phyloP scores from a whole-genome alignment of 73 alveolate genomes.

The Uronychia binucleata region DNA sequence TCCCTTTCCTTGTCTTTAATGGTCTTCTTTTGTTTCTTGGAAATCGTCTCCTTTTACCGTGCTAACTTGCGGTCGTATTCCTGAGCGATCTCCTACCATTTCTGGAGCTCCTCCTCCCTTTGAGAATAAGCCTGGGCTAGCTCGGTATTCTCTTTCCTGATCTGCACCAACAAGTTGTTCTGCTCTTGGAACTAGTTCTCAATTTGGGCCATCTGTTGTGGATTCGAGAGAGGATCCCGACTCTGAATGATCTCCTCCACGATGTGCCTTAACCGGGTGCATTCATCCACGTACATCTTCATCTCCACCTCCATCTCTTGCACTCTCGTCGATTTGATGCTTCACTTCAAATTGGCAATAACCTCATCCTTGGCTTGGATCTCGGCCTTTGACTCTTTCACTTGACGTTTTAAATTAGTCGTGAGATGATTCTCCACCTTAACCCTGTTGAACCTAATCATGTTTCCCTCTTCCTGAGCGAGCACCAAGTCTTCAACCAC shows the following conservation, averaged over 20 bases:
- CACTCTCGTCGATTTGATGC: constrained; percentile 55
- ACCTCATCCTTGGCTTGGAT: constrained; percentile 29
- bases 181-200: constrained; percentile 49
- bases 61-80: not conserved
- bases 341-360: constrained; percentile 40
- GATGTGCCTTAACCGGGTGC: constrained; percentile 61
- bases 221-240: constrained; percentile 61
- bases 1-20: constrained; percentile 20
- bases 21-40: constrained; percentile 6
- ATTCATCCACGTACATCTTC: constrained; percentile 70
- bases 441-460: not conserved
- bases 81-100: no score
- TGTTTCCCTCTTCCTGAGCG: not conserved
- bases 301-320: constrained; percentile 65
- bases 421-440: constrained; percentile 32
- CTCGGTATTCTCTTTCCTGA: constrained; percentile 40
- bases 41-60: no score
- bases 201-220: constrained; percentile 39
- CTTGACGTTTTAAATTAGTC: constrained; percentile 39
- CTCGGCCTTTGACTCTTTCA: constrained; percentile 41
- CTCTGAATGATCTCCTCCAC: constrained; percentile 56
- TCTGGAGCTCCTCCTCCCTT: constrained; percentile 58
- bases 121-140: constrained; percentile 22
- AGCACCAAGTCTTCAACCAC: not conserved
- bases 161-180: constrained; percentile 16